phyloP scores from a whole-genome alignment of 129 eudicot species.

The Saposhnikovia divaricata region DNA sequence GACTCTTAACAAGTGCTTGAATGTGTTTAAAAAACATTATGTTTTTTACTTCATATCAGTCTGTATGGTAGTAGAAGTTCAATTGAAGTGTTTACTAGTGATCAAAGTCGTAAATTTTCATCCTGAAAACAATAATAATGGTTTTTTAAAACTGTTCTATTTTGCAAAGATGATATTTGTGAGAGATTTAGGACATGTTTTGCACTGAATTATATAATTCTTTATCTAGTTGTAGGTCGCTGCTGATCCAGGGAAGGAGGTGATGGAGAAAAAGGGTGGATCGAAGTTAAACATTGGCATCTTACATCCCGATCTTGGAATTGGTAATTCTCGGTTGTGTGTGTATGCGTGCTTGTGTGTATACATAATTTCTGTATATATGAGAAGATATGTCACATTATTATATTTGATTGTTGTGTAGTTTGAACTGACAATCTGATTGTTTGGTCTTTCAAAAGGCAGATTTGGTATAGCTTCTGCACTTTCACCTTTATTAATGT shows the following conservation, averaged over 20 bases:
- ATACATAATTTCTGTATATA: no score
- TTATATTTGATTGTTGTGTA: background rate
- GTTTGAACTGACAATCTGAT: no score
- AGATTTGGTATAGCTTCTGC: background rate
- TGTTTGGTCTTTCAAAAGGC: background rate
- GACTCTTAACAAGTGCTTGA: no score
- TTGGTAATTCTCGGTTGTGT: slow-evolving; percentile 34
- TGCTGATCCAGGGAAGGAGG: background rate
- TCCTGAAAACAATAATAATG: background rate
- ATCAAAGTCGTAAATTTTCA: no score
- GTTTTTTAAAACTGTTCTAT: background rate
- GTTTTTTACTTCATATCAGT: no score
- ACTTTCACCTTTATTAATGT: background rate
- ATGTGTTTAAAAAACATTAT: no score
- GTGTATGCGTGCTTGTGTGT: background rate
- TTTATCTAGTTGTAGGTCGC: background rate
- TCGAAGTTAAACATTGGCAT: slow-evolving; percentile 69
- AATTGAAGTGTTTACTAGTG: no score
- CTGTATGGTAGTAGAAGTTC: no score
- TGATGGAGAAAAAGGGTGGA: slow-evolving; percentile 42
- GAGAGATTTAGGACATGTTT: background rate
- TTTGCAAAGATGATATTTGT: no score
- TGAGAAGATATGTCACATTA: background rate
- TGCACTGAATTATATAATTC: background rate
- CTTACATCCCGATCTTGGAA: slow-evolving; percentile 97